Evolutionary conservation across 2,329 filamentous ascomycete species (phyloP).

Genomic region (Chrysosporium keratinophilum): DNA sequence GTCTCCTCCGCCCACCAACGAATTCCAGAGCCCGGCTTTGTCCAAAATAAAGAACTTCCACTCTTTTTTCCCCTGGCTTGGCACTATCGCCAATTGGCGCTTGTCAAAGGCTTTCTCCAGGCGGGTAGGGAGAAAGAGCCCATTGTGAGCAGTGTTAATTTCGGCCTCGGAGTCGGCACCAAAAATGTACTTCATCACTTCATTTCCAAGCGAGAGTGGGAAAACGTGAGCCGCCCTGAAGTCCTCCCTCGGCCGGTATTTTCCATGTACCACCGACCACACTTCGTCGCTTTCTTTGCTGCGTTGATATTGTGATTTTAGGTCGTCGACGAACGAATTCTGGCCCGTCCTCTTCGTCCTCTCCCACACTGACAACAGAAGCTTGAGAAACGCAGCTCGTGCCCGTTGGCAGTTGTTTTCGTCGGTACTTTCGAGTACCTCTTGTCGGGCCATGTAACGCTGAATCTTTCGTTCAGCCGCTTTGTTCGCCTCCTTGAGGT

Average conservation of each 20-base stretch:
- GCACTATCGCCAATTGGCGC: constrained; percentile 5
- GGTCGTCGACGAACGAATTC: too few relatives aligned
- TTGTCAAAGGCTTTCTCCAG: neutral
- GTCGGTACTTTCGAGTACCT: neutral
- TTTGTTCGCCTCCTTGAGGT: neutral
- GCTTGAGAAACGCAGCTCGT: too few relatives aligned
- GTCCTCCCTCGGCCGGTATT: too few relatives aligned
- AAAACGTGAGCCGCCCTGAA: constrained; percentile 8
- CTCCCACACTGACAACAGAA: too few relatives aligned
- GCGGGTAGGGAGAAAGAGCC: constrained; percentile 1
- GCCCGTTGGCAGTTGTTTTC: neutral
- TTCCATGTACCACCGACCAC: too few relatives aligned
- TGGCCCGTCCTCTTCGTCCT: too few relatives aligned
- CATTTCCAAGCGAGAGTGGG: constrained; percentile 8
- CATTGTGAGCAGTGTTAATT: constrained; percentile 11
- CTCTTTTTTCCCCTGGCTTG: neutral
- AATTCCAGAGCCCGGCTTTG: constrained; percentile 1
- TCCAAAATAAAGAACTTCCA: neutral
- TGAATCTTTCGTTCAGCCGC: constrained; percentile 1
- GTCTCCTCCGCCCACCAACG: neutral
- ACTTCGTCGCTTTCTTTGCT: too few relatives aligned
- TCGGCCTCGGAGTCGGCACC: constrained; percentile 9
- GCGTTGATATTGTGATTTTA: too few relatives aligned
- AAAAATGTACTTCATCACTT: constrained; percentile 12
- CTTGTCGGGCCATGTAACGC: neutral